Percentiles rank a stretch among this genome's conserved stretches.
Conservation (phyloP, 2,329 filamentous ascomycete species). For the Aspergillus sp. region DNA sequence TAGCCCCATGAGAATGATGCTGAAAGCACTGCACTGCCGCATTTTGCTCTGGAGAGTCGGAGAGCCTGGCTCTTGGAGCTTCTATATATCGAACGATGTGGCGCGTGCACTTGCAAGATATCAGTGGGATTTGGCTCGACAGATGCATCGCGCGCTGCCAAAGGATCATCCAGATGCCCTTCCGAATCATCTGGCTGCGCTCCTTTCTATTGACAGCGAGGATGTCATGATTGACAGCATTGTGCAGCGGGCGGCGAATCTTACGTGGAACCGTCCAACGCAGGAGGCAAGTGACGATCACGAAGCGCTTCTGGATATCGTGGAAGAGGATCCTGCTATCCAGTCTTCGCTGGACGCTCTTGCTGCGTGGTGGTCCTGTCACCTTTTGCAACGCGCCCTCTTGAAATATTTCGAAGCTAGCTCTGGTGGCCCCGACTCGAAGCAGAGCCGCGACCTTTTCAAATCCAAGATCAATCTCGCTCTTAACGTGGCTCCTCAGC, state of each 20-base stretch:
- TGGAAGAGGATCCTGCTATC: slow-evolving; percentile 78
- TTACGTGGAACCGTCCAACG: slow-evolving; percentile 78
- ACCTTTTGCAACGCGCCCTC: slow-evolving; percentile 63
- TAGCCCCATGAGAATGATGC: slow-evolving; percentile 76
- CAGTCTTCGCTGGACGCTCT: slow-evolving; percentile 83
- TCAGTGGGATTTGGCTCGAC: slow-evolving; percentile 75
- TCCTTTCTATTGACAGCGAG: slow-evolving; percentile 74
- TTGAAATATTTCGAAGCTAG: slow-evolving; percentile 54
- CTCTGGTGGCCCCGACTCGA: slow-evolving; percentile 41
- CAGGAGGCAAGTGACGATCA: slow-evolving; percentile 56
- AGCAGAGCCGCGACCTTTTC: slow-evolving; percentile 36
- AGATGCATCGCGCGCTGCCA: slow-evolving; percentile 45
- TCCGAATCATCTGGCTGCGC: slow-evolving; percentile 65
- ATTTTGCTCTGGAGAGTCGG: slow-evolving; percentile 76
- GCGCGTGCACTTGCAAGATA: slow-evolving; percentile 67
- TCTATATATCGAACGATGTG: slow-evolving; percentile 59
- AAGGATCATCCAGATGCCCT: slow-evolving; percentile 58
- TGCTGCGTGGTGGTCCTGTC: slow-evolving; percentile 82
- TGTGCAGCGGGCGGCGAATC: slow-evolving; percentile 77
- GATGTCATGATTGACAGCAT: slow-evolving; percentile 71
- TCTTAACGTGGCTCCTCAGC: slow-evolving; percentile 66
- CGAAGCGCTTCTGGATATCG: slow-evolving; percentile 70
- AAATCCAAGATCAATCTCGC: slow-evolving; percentile 59
- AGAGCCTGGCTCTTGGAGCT: slow-evolving; percentile 58
- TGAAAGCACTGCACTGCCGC: slow-evolving; percentile 87